Percentiles rank a stretch among this genome's conserved stretches.
These are phyloP conservation scores for Funneliformis geosporum DNA, from an alignment of 192 early-diverging fungal genomes.

Conservation along the genomic window DNA sequence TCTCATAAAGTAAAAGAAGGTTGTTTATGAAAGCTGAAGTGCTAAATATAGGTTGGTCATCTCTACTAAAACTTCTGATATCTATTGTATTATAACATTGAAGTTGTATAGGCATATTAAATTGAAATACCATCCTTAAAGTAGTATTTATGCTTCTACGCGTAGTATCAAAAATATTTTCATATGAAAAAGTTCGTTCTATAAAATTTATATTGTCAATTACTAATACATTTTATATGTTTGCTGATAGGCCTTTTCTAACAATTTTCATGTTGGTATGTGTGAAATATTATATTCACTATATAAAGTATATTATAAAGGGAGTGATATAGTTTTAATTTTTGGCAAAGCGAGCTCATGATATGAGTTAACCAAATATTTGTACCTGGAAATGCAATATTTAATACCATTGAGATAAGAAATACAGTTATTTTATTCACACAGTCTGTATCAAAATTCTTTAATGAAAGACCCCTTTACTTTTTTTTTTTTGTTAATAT, in stretches of 20 bases:
- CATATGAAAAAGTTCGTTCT: slow-evolving; percentile 4
- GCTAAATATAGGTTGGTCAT: background rate
- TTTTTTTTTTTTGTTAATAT: slow-evolving; percentile 17
- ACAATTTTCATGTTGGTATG: background rate
- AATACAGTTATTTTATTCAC: background rate
- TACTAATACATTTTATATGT: slow-evolving; percentile 8
- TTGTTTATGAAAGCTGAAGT: background rate
- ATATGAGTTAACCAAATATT: slow-evolving; percentile 23
- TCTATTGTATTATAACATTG: background rate
- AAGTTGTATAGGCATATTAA: background rate
- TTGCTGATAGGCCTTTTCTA: background rate
- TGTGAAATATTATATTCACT: background rate
- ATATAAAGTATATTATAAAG: slow-evolving; percentile 13
- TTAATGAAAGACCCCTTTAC: background rate
- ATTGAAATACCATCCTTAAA: slow-evolving; percentile 20
- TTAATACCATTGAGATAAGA: slow-evolving; percentile 15
- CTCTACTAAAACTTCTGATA: background rate
- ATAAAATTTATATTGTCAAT: slow-evolving; percentile 28
- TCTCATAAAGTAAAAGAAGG: background rate
- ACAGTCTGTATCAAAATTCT: background rate
- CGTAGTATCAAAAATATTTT: slow-evolving; percentile 15
- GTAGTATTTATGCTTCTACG: slow-evolving; percentile 11
- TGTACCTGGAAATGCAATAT: background rate
- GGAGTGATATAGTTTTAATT: background rate
- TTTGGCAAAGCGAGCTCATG: background rate